Evolutionary conservation across 306 rosid genomes (phyloP), one percentile per base, ranked within the genome.

Genomic region (Ziziphus jujuba): DNA sequence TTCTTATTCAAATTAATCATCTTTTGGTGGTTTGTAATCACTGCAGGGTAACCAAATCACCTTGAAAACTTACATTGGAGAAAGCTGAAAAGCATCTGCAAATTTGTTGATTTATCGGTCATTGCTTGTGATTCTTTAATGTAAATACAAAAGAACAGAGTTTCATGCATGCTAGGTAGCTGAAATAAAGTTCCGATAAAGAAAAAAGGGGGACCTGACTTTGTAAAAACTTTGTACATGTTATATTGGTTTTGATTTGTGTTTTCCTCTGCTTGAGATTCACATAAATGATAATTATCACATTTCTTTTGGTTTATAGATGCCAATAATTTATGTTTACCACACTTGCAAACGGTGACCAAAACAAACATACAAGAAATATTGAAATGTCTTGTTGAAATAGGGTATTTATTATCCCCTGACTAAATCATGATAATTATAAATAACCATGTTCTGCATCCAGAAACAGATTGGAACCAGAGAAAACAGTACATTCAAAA

Each of bases 1-100:
- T 28, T 28, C 33, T 28, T 28, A 28, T 28, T 28, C 33, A 28
- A 28, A 28, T 28, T 22, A 11, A 51, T 48, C 9, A 45, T 44
- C 72, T 71, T 50, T 56, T 11, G 53, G 34, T 72, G 65, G 47
- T 61, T 54, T 65, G 28, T 73, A 59, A 45, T 67, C 67, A 54
- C 61, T 84, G 95, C 87, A 90, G 97, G 90, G 71, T 71, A 69
- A 54, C 73, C 72, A 84, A 84, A 72, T 72, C 66, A 35, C 48
- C 43, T 66, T 85, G 82, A 84, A 35, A 70, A 59, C 56, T 65
- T 56, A 47, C 62, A 60, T 14, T 67, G 76, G 77, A 77, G 76
- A 74, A 67, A 60, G 34, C n/a, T 67, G 82, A 75, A 70, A 69
- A 25, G 44, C 24, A 28, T 22, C 2, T 22, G 61, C 16, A 52